A percentile compares a stretch with the other conserved stretches of the same genome.
phyloP scores from a whole-genome alignment of 495 filamentous ascomycete genomes.

The Podospora conica region DNA sequence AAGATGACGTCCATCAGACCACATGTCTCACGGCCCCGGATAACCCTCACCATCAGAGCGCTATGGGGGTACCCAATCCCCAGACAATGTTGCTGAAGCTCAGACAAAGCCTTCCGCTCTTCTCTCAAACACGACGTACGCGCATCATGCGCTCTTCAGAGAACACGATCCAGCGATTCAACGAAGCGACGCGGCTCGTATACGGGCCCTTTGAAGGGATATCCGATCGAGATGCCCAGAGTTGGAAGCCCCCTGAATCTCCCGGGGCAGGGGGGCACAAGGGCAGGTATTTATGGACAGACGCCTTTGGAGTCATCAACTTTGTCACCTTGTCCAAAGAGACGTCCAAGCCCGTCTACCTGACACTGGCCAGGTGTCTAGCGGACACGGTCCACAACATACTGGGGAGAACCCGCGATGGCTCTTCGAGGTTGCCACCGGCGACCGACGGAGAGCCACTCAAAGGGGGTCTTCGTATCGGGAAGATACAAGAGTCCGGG shows the following conservation, averaged over 20 bases:
- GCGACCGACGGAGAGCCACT: conserved; percentile 52
- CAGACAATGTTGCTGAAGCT: background rate
- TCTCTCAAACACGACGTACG: conserved; percentile 9
- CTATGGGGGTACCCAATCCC: background rate
- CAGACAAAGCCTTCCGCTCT: background rate
- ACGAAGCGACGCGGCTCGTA: conserved; percentile 35
- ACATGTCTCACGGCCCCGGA: background rate
- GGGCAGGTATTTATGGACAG: conserved; percentile 65
- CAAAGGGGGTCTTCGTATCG: conserved; percentile 57
- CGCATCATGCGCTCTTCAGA: background rate
- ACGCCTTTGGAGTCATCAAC: conserved; percentile 64
- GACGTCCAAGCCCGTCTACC: conserved; percentile 37
- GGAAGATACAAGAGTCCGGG: conserved; percentile 48
- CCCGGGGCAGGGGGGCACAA: conserved; percentile 52
- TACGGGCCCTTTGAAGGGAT: conserved; percentile 37
- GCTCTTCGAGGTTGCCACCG: conserved; percentile 40
- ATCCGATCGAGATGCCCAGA: conserved; percentile 14
- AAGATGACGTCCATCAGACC: background rate
- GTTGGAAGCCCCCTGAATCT: conserved; percentile 29
- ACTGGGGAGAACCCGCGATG: conserved; percentile 51
- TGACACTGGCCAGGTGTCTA: conserved; percentile 48
- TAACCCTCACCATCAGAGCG: background rate
- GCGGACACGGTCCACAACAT: conserved; percentile 50
- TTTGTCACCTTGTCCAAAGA: conserved; percentile 55
- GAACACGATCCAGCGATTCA: conserved; percentile 26